Base-by-base conservation (phyloP, 2,329 filamentous ascomycete genomes). In the Pseudogymnoascus sp. region DNA sequence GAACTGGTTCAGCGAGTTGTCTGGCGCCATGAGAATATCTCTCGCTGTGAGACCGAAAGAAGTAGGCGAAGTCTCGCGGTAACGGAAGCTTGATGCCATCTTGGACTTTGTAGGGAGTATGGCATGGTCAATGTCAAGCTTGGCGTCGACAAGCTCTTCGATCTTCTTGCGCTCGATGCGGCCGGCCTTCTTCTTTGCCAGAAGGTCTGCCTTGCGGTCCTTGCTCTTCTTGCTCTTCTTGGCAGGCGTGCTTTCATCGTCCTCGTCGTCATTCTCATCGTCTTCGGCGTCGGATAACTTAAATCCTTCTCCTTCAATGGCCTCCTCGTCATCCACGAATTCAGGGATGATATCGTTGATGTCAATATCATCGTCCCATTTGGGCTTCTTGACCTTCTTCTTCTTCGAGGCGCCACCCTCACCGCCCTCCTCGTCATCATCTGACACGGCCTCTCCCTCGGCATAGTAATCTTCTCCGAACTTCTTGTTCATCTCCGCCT, bases 341-440 rank as follows among this genome's bases (percentile, higher is more conserved):
- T 96, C 91, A 1, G 91, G 92, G 29, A 96, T 79, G 59, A 97
- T 81, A 73, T 96, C 93, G 65, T 89, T 91, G 77, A 99, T 97
- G 72, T 97, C 92, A 69, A 99, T 97, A 72, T 99, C 94, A 71
- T 97, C 92, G 69, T 97, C 91, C 89, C 93, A 99, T 65, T 86
- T 90, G 8, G 91, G 91, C 77, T 96, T 96, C 80, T 90, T 91
- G 8, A 83, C 76, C 71, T 84, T 86, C 73, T 84, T 86, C 60
- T 62, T 66, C 17, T 60, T 61, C 60, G 76, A 76, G 41, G 77
- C 82, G 58, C 77, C 80, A n/a, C 72, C 77, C 6, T 75, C 80
- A 2, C 74, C 77, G 5, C 81, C 84, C n/a, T 80, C 77, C 13
- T 83, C 82, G 2, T 79, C 83, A 67, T 86, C 88, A 1, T 83